These are phyloP conservation scores for Colletotrichum theobromicola DNA, from an alignment of 2,329 filamentous ascomycete genomes.

Conservation along the genomic window DNA sequence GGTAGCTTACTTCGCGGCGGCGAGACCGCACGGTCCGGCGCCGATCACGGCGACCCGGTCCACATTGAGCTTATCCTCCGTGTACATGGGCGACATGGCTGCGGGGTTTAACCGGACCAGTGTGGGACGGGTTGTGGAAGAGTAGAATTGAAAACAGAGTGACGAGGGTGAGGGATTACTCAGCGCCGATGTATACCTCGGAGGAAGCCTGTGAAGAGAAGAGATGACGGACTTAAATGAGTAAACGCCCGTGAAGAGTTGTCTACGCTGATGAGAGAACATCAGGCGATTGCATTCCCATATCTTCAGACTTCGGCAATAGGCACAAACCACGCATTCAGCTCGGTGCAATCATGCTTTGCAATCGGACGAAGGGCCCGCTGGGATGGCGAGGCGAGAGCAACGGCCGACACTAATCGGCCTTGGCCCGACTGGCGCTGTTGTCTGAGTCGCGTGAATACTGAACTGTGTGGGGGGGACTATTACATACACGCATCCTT, in stretches of 20 bases:
- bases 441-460: background rate
- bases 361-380: background rate
- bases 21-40: slow-evolving; percentile 73
- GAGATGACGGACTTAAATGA: background rate
- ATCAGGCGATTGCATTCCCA: slow-evolving; percentile 4
- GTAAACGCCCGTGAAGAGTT: background rate
- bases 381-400: background rate
- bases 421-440: slow-evolving; percentile 11
- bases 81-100: slow-evolving; percentile 24
- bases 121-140: background rate
- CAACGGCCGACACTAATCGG: background rate
- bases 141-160: background rate
- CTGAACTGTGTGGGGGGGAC: background rate
- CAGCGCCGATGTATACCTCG: background rate
- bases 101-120: background rate
- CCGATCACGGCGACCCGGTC: slow-evolving; percentile 71
- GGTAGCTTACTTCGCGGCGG: slow-evolving; percentile 51
- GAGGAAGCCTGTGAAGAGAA: background rate
- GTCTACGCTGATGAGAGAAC: background rate
- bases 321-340: background rate
- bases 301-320: background rate
- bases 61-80: slow-evolving; percentile 31
- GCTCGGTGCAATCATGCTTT: background rate
- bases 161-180: background rate
- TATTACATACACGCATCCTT: background rate